phyloP scores from a whole-genome alignment of 257 asterid species.

The Petunia secreta region DNA sequence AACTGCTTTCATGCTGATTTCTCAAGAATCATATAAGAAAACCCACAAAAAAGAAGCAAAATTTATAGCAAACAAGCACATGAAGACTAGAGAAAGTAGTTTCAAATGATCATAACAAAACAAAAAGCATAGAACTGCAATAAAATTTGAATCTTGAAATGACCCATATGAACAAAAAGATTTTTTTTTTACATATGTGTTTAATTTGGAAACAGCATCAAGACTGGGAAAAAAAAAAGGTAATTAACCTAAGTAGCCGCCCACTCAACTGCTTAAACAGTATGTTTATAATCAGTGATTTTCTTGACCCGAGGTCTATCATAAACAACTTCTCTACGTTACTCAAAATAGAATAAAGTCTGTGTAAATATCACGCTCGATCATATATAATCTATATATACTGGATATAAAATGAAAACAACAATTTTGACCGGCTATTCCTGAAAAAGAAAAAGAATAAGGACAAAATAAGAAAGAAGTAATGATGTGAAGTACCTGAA shows the following conservation, averaged over 20 bases:
- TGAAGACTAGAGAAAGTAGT: neutral
- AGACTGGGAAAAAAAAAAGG: too few species aligned
- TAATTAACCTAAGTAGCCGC: too few species aligned
- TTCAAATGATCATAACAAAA: neutral
- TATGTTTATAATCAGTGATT: too few species aligned
- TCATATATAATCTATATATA: too few species aligned
- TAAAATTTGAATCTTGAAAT: neutral
- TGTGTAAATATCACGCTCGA: too few species aligned
- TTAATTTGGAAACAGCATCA: neutral
- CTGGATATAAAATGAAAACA: too few species aligned
- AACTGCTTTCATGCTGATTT: neutral
- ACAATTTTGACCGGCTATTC: neutral
- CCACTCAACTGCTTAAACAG: too few species aligned
- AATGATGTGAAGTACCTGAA: constrained; percentile 12
- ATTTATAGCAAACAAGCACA: neutral
- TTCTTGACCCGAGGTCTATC: too few species aligned
- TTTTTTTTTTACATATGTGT: neutral
- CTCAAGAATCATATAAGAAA: constrained; percentile 4
- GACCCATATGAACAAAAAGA: neutral
- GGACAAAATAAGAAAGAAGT: neutral
- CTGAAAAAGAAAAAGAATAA: neutral
- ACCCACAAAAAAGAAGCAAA: neutral
- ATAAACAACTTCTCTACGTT: too few species aligned
- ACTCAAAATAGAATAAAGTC: too few species aligned
- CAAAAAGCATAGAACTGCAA: neutral